Conservation (phyloP, 805 yeast species). For the Saccharomycopsis vini region DNA sequence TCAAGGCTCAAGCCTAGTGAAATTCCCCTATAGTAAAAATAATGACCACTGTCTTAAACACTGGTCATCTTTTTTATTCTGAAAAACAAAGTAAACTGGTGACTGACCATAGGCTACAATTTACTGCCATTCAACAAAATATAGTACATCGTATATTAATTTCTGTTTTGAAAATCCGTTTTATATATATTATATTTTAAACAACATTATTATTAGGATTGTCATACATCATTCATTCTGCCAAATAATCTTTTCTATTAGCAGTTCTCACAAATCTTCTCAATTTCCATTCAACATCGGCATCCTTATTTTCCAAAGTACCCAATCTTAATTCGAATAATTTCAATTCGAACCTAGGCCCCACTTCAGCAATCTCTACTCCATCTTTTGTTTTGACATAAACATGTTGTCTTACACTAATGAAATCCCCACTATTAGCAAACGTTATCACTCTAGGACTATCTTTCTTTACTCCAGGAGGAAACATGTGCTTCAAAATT, state of each 20-base stretch:
- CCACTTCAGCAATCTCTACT: slow-evolving; percentile 91
- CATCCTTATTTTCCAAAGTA: slow-evolving; percentile 88
- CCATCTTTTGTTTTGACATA: slow-evolving; percentile 82
- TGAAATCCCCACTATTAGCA: slow-evolving; percentile 83
- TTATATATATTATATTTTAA: too few relatives aligned
- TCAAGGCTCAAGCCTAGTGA: too few relatives aligned
- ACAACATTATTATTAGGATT: too few relatives aligned
- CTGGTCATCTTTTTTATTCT: too few relatives aligned
- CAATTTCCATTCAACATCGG: slow-evolving; percentile 95
- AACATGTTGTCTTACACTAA: slow-evolving; percentile 90
- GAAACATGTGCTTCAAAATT: slow-evolving; percentile 80
- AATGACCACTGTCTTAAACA: too few relatives aligned
- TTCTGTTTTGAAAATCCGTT: too few relatives aligned
- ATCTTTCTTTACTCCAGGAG: slow-evolving; percentile 93
- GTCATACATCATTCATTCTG: too few relatives aligned
- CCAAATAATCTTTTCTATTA: slow-evolving; percentile 83
- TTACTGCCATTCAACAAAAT: too few relatives aligned
- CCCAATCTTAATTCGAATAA: slow-evolving; percentile 83
- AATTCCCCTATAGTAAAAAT: too few relatives aligned
- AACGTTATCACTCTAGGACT: slow-evolving; percentile 88
- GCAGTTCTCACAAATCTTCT: slow-evolving; percentile 93
- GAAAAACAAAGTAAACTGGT: too few relatives aligned
- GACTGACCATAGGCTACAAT: too few relatives aligned
- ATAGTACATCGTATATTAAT: too few relatives aligned
- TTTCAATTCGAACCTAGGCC: slow-evolving; percentile 98